Conservation (phyloP, 2,329 filamentous ascomycete species). For the Sclerotinia borealis region DNA sequence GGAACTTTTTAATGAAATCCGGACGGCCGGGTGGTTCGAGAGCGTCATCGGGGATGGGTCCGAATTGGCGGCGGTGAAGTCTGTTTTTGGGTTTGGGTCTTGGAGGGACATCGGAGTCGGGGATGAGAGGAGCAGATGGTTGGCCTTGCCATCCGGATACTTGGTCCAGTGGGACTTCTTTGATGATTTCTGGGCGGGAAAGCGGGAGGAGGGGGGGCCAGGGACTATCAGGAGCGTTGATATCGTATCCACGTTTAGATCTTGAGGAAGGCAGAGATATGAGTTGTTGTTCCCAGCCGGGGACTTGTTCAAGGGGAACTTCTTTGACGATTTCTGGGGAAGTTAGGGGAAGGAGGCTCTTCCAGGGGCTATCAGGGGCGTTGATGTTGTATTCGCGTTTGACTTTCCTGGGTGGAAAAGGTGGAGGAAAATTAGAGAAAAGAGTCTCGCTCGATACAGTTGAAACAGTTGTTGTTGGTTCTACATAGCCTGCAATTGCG, state of each 20-base stretch:
- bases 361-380: not conserved
- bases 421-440: not conserved
- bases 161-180: not conserved
- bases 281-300: not conserved
- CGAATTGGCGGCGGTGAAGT: not conserved
- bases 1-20: not conserved
- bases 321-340: not conserved
- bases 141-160: not conserved
- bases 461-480: not conserved
- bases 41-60: not conserved
- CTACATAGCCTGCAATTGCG: not conserved
- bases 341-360: not conserved
- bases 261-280: not conserved
- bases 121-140: not conserved
- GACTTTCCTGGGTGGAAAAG: not conserved
- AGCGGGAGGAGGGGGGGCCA: not conserved
- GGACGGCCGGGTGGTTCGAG: conserved; percentile 2
- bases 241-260: not conserved
- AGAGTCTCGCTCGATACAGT: not conserved
- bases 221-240: not conserved
- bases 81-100: not conserved
- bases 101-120: not conserved
- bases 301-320: not conserved
- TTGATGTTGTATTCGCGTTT: not conserved
- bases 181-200: not conserved